phyloP scores from a whole-genome alignment of 2,329 filamentous ascomycete species.

The Pseudogymnoascus sp. region DNA sequence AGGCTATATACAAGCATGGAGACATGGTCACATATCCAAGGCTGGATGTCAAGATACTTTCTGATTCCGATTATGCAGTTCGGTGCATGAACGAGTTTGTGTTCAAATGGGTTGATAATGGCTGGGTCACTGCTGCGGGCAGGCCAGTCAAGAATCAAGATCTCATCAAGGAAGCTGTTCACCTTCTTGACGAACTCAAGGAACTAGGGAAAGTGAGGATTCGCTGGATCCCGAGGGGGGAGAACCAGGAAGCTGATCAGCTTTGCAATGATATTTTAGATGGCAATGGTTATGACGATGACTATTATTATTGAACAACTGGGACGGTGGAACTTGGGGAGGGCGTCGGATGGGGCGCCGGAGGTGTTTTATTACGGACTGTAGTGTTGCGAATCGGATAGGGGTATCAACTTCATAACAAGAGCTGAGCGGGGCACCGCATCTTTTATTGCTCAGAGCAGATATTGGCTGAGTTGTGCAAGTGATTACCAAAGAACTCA shows the following conservation, averaged over 20 bases:
- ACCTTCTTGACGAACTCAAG: slow-evolving; percentile 22
- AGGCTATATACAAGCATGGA: slow-evolving; percentile 31
- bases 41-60: slow-evolving; percentile 25
- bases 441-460: not conserved
- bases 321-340: not conserved
- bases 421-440: not conserved
- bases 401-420: not conserved
- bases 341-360: no score
- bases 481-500: not conserved
- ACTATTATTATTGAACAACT: not conserved
- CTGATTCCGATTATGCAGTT: slow-evolving; percentile 31
- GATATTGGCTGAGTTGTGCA: not conserved
- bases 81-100: slow-evolving; percentile 28
- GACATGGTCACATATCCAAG: slow-evolving; percentile 16
- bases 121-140: slow-evolving; percentile 26
- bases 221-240: slow-evolving; percentile 26
- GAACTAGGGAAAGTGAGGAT: slow-evolving; percentile 26
- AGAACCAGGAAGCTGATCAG: slow-evolving; percentile 28
- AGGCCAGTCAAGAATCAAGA: slow-evolving; percentile 29
- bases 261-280: slow-evolving; percentile 27
- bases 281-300: slow-evolving; percentile 9
- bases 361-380: not conserved
- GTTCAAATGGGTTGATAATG: slow-evolving; percentile 27
- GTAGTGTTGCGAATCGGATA: not conserved
- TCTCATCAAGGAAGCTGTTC: slow-evolving; percentile 25